phyloP scores from a whole-genome alignment of 306 rosid genomes.

The Sphenostylis stenocarpa region DNA sequence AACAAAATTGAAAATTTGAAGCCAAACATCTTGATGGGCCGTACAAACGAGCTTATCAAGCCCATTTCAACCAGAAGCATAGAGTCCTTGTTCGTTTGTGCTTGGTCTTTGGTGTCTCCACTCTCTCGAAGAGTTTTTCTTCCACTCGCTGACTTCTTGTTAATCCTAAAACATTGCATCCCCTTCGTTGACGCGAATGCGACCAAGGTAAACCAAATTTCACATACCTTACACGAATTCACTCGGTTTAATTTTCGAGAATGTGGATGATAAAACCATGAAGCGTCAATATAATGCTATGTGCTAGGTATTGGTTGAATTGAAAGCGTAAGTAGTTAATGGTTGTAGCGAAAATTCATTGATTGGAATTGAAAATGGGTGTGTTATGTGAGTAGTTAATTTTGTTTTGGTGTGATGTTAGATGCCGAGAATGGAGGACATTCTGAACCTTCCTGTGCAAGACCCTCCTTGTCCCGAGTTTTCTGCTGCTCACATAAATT shows the following conservation, averaged over 20 bases:
- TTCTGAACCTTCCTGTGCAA: constrained; percentile 77
- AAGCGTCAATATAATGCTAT: neutral
- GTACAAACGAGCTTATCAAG: neutral
- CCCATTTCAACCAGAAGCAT: neutral
- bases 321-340: neutral
- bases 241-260: neutral
- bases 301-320: neutral
- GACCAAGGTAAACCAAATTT: constrained; percentile 18
- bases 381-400: neutral
- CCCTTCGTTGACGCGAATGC: constrained; percentile 22
- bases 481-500: constrained; percentile 63
- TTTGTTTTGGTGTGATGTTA: constrained; percentile 27
- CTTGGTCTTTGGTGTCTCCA: neutral
- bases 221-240: neutral
- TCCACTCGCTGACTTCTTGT: neutral
- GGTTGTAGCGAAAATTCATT: neutral
- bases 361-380: neutral
- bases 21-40: neutral
- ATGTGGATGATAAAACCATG: neutral
- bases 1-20: neutral
- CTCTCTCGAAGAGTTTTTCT: neutral
- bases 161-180: neutral
- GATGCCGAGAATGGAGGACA: constrained; percentile 87
- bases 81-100: neutral
- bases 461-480: constrained; percentile 63